Percentiles rank a stretch among this genome's conserved stretches.
Conservation (phyloP, 768 basidiomycete species). For the Cystobasidium ongulense region DNA sequence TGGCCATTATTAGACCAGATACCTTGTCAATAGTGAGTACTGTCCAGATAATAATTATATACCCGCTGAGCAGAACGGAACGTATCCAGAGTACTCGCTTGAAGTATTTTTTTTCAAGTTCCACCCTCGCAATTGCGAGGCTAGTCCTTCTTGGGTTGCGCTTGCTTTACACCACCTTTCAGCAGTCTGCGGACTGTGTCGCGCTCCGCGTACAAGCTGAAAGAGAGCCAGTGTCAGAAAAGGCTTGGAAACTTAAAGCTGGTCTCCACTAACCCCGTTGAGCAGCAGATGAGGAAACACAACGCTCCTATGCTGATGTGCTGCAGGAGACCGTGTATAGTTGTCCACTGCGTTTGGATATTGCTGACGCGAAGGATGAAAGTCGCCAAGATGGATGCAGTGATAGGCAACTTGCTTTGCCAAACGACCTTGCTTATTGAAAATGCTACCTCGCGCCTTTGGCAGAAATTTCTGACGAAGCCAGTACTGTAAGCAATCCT, state of each 20-base stretch:
- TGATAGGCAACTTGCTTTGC: neutral
- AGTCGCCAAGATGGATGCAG: neutral
- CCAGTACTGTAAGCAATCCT: constrained; percentile 34
- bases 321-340: neutral
- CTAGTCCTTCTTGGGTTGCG: neutral
- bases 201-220: constrained; percentile 1
- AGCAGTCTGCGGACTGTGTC: neutral
- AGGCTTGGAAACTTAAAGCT: too few relatives aligned
- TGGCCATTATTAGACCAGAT: neutral
- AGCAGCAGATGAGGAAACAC: neutral
- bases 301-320: neutral
- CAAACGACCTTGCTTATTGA: neutral
- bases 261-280: too few relatives aligned
- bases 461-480: constrained; percentile 9
- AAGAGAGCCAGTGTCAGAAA: too few relatives aligned
- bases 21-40: neutral
- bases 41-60: too few relatives aligned
- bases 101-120: too few relatives aligned
- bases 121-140: too few relatives aligned
- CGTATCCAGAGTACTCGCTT: too few relatives aligned
- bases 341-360: neutral
- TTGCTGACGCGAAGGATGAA: neutral
- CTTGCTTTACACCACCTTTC: too few relatives aligned
- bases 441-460: neutral
- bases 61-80: too few relatives aligned